Evolutionary conservation across 139 green algal genomes (phyloP).

Genomic region (Picochlorum sp.): DNA sequence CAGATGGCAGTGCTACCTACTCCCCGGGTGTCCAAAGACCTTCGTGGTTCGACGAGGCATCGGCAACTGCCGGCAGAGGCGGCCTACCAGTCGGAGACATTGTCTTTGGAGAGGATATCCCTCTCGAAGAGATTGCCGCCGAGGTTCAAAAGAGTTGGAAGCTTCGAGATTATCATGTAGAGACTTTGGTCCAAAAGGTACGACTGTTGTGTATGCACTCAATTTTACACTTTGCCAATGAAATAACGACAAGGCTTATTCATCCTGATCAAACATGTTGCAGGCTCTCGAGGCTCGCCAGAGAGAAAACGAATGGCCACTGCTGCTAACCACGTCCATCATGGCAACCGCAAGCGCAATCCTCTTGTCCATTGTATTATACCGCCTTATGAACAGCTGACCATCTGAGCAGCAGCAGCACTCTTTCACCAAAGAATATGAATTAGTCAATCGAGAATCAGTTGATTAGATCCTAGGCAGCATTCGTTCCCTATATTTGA

Average conservation of each 20-base stretch:
- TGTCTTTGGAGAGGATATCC: constrained; percentile 62
- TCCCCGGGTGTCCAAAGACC: neutral
- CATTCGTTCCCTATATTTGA: too few species aligned
- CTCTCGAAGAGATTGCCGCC: constrained; percentile 73
- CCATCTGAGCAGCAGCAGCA: too few species aligned
- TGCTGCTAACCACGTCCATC: constrained; percentile 62
- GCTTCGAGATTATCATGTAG: constrained; percentile 49
- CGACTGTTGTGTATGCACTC: too few species aligned
- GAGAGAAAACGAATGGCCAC: constrained; percentile 31
- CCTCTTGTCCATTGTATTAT: constrained; percentile 61
- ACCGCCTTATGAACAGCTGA: constrained; percentile 27
- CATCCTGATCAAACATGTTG: too few species aligned
- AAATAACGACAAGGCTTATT: neutral
- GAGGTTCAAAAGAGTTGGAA: constrained; percentile 54
- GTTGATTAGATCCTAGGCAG: too few species aligned
- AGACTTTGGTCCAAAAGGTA: constrained; percentile 51
- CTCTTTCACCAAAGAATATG: too few species aligned
- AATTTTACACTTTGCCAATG: neutral
- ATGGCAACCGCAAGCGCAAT: constrained; percentile 41
- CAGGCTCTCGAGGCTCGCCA: constrained; percentile 34
- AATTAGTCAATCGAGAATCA: too few species aligned
- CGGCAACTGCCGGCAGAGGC: neutral
- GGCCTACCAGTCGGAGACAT: constrained; percentile 39
- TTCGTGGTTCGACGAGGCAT: neutral
- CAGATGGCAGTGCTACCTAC: neutral